Base-by-base conservation (phyloP, 2,329 filamentous ascomycete genomes). In the Parafenestella ontariensis region DNA sequence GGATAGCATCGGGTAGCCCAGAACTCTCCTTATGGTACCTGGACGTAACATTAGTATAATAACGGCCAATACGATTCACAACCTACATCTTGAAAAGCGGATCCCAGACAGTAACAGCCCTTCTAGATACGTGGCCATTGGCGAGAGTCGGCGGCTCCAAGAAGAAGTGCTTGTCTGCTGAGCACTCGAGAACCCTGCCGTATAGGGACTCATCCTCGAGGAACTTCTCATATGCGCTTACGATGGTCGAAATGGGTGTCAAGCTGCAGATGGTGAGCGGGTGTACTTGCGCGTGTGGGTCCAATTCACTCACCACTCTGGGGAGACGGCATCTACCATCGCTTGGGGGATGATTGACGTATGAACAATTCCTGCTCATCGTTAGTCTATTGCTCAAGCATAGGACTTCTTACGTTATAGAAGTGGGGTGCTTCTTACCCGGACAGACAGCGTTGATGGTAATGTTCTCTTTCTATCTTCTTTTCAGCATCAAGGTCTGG, bases 381-480 rank as follows among this genome's bases (percentile, higher is more conserved):
- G 15, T 43, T 17, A 43, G 8, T 15, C 13, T 29, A 20, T 7
- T 40, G 31, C 18, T 15, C 31, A 15, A 34, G 2, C 8, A 6
- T 17, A 3, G 9, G n/a, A 10, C 15, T 31, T 18, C 2, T 13
- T 23, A 17, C 15, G n/a, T n/a, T n/a, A n/a, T n/a, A n/a, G 11
- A 31, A 20, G 18, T 6, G n/a, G 20, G 20, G 23, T n/a, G 13
- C 20, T 29, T 20, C 49, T 40, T 29, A 56, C 56, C 56, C 0
- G 82, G 81, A 42, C 80, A 74, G 3, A 84, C 76, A n/a, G 71
- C 71, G 61, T 83, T 83, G 61, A 84, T 77, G 17, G 71, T 62
- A 36, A 83, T 81, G 41, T 79, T 78, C 37, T 83, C 80, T 59
- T 82, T 82, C 65, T 69, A 48, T 6, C 10, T 5, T 2, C n/a